Base-by-base conservation (phyloP, 1,139 yeast genomes). In the Protomyces macrosporus region DNA sequence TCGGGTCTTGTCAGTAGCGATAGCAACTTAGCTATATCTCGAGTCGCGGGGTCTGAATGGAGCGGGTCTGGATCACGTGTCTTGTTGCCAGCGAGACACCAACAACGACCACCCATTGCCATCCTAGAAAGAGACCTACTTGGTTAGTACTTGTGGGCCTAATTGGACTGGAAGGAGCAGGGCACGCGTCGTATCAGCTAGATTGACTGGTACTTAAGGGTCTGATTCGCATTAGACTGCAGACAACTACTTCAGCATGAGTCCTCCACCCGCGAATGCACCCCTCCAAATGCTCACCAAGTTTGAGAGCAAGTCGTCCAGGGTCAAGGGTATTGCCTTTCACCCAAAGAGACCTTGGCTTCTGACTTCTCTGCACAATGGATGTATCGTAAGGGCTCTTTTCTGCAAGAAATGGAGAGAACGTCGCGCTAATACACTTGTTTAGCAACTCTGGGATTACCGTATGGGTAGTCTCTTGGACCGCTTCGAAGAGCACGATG, bases 331-430 rank as follows among this genome's bases (percentile, higher is more conserved):
- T 69, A 90, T 95, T 72, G 98, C 98, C 65, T 93, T 95, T 77
- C 99, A 95, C 76, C 98, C 98, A 61, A 87, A 86, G 69, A 81
- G 95, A 75, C 98, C 99, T 63, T 95, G 98, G 98, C 89, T 90
- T 63, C 81, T 95, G 71, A 98, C 93, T 45, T 90, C 98, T 4
- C 82, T 95, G 69, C 95, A 91, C 76, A 66, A 66, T 42, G 67
- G 67, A 14, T 66, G 63, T 37, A 66, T 66, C 37, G 62, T 58
- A 54, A 39, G 62, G 12, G 32, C 6, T 14, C 4, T 7, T 9
- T 5, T n/a, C 14, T 2, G 10, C 3, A n/a, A 39, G 14, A 6
- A 39, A 5, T 14, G 5, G 6, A 39, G 23, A 12, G 53, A 4
- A 23, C 40, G n/a, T 9, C 9, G 6, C 74, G 54, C 61, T 57